Conservation (phyloP, 2,329 filamentous ascomycete species). For the Alternaria infectoria region DNA sequence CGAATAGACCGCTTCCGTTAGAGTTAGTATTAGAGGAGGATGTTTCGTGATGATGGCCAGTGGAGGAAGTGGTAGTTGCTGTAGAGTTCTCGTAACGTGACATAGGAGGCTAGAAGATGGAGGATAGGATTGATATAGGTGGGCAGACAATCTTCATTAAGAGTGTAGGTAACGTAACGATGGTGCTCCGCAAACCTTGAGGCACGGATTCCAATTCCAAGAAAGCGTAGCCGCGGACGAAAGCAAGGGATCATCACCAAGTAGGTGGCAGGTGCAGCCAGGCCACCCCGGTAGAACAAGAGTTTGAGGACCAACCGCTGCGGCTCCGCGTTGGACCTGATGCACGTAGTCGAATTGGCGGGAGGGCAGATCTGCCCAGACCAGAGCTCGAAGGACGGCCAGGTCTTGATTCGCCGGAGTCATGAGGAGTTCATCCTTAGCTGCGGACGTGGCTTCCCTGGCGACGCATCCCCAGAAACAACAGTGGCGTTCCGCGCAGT, state of each 20-base stretch:
- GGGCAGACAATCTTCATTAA: conserved; percentile 1
- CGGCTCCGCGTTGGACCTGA: conserved; percentile 27
- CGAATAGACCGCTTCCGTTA: conserved; percentile 9
- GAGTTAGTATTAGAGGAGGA: conserved; percentile 1
- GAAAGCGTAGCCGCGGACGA: conserved; percentile 29
- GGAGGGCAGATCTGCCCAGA: conserved; percentile 14
- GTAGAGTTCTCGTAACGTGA: conserved; percentile 16
- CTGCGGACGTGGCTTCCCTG: conserved; percentile 19
- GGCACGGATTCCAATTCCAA: conserved; percentile 18
- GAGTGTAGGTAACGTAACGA: conserved; percentile 13
- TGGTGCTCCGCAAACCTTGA: conserved; percentile 17
- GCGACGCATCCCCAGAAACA: not conserved
- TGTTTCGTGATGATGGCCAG: conserved; percentile 3
- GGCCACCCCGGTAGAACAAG: conserved; percentile 11
- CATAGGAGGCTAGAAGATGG: conserved; percentile 10
- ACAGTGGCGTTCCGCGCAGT: conserved; percentile 2
- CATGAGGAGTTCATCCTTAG: conserved; percentile 18
- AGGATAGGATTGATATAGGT: conserved; percentile 10
- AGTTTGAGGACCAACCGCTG: conserved; percentile 26
- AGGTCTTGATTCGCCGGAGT: conserved; percentile 9
- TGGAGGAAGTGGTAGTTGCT: not conserved
- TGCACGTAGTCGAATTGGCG: conserved; percentile 23
- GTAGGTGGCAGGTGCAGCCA: conserved; percentile 20
- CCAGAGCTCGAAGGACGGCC: conserved; percentile 7
- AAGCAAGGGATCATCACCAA: conserved; percentile 28